Evolutionary conservation across 2,329 filamentous ascomycete species (phyloP).

Genomic region (Whalleya microplaca): DNA sequence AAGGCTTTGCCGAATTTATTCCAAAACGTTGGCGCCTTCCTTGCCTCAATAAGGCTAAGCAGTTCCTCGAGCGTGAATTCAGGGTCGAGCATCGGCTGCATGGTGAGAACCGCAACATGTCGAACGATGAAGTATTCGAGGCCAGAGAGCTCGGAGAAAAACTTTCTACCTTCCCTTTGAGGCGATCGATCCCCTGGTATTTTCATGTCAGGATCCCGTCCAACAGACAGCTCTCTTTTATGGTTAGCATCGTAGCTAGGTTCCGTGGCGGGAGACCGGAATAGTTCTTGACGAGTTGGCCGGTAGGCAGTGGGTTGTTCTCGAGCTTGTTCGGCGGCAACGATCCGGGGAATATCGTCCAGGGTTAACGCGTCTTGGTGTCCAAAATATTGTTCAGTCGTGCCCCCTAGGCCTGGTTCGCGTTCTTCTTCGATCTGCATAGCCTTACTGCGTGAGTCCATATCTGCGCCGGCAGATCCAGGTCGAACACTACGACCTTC

Average conservation of each 20-base stretch:
- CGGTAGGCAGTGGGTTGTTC: conserved; percentile 84
- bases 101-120: conserved; percentile 90
- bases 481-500: conserved; percentile 70
- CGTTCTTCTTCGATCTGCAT: conserved; percentile 83
- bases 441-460: conserved; percentile 55
- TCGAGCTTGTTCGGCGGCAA: conserved; percentile 91
- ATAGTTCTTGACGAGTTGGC: conserved; percentile 71
- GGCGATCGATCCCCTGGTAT: conserved; percentile 54
- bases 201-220: conserved; percentile 55
- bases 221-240: conserved; percentile 62
- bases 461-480: conserved; percentile 67
- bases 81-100: conserved; percentile 88
- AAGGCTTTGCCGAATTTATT: conserved; percentile 97
- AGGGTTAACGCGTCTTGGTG: conserved; percentile 89
- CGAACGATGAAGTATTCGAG: conserved; percentile 97
- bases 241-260: conserved; percentile 70
- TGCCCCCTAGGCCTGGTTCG: conserved; percentile 68
- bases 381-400: conserved; percentile 83
- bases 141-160: conserved; percentile 94
- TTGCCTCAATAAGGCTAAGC: conserved; percentile 87
- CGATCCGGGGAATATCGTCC: conserved; percentile 94
- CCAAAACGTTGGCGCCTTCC: conserved; percentile 91
- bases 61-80: conserved; percentile 95
- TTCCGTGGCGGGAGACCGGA: conserved; percentile 58
- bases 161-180: conserved; percentile 68